Conservation (phyloP, 257 asterid species). For the Nicotiana knightiana region DNA sequence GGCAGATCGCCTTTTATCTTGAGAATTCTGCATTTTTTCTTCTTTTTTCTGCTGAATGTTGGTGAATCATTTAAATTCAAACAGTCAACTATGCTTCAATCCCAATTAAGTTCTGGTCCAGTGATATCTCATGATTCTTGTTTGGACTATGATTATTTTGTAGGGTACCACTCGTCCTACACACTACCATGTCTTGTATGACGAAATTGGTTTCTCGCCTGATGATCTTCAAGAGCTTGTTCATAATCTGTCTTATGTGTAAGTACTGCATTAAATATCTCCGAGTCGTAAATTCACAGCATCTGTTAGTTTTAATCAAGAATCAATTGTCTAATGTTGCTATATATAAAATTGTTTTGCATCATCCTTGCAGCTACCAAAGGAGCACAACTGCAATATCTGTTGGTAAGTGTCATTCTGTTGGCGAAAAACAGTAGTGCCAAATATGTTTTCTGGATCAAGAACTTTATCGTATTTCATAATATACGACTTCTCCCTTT, state of each 20-base stretch:
- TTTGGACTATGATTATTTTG: background rate
- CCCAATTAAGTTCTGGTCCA: background rate
- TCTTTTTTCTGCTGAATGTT: background rate
- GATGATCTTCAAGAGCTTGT: conserved; percentile 95
- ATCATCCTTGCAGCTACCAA: conserved; percentile 60
- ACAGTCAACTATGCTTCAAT: background rate
- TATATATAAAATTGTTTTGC: background rate
- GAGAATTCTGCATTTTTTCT: background rate
- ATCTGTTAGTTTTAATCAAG: background rate
- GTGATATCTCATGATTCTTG: background rate
- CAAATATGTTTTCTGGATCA: background rate
- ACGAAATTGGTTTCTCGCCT: conserved; percentile 71
- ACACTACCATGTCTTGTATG: conserved; percentile 70
- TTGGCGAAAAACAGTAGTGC: background rate
- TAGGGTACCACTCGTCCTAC: conserved; percentile 95
- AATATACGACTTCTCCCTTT: background rate
- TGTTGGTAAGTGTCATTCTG: conserved; percentile 40
- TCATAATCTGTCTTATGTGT: conserved; percentile 84
- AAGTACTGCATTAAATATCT: conserved; percentile 20
- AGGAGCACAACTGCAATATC: conserved; percentile 96
- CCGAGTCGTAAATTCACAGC: background rate
- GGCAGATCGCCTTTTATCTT: too few species aligned
- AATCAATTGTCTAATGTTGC: background rate
- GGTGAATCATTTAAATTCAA: background rate
- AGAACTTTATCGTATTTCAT: background rate